phyloP scores from a whole-genome alignment of 2,329 filamentous ascomycete species.

The Sporothrix schenckii region DNA sequence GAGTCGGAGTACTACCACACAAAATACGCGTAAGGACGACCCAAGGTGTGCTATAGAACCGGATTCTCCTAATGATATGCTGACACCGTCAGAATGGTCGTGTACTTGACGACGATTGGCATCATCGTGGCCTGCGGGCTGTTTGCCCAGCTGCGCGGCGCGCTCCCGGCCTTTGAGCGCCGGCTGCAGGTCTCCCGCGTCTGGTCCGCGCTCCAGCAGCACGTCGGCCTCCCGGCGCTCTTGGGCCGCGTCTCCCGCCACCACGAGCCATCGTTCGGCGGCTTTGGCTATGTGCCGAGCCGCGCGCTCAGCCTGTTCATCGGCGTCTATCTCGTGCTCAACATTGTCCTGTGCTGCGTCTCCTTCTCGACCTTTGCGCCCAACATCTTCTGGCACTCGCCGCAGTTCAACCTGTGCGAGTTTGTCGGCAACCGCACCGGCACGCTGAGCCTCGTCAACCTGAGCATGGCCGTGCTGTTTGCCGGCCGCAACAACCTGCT shows the following conservation, averaged over 20 bases:
- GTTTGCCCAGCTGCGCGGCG: constrained; percentile 1
- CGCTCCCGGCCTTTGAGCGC: neutral
- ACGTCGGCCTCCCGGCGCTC: neutral
- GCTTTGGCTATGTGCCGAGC: constrained; percentile 2
- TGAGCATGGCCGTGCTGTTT: constrained; percentile 50
- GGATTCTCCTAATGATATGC: neutral
- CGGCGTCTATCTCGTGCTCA: neutral
- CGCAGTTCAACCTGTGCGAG: constrained; percentile 18
- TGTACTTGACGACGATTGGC: constrained; percentile 1
- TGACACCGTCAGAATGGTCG: neutral
- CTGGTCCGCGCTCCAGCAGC: neutral
- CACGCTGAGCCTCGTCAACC: constrained; percentile 14
- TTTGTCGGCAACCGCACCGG: constrained; percentile 15
- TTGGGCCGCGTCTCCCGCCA: neutral
- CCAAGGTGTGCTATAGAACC: too few species aligned
- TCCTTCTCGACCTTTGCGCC: neutral
- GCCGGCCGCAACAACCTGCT: constrained; percentile 67
- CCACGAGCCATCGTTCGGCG: neutral
- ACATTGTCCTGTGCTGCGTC: constrained; percentile 4
- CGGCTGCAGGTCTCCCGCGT: neutral
- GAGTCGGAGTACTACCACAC: constrained; percentile 18
- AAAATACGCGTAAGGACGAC: constrained; percentile 13
- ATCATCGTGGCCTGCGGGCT: neutral
- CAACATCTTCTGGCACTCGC: constrained; percentile 12
- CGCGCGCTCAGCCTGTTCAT: neutral